Evolutionary conservation across 805 yeast genomes (phyloP).

Genomic region (Ogataea kodamae): DNA sequence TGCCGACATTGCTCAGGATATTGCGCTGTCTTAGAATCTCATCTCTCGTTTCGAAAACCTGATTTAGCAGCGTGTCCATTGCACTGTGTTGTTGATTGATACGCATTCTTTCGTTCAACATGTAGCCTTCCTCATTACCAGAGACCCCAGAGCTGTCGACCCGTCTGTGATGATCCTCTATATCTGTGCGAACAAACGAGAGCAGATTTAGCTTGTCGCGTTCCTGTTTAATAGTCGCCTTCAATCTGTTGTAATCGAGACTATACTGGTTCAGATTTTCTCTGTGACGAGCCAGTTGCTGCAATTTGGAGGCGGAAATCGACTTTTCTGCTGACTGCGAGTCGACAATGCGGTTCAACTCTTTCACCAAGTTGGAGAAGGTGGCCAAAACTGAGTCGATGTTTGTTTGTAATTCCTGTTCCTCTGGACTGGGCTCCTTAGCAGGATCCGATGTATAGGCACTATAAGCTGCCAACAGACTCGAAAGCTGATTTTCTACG

Average conservation of each 20-base stretch:
- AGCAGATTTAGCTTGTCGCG: constrained; percentile 73
- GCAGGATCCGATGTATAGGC: constrained; percentile 51
- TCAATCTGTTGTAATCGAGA: constrained; percentile 56
- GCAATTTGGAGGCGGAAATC: constrained; percentile 68
- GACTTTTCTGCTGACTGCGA: constrained; percentile 33
- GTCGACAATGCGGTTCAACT: constrained; percentile 53
- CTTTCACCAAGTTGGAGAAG: constrained; percentile 49
- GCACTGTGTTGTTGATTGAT: constrained; percentile 69
- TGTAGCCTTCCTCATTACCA: constrained; percentile 42
- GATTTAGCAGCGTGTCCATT: constrained; percentile 76
- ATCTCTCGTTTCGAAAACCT: constrained; percentile 87
- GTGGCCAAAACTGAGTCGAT: constrained; percentile 51
- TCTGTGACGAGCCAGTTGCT: constrained; percentile 78
- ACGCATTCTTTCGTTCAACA: constrained; percentile 70
- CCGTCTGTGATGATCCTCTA: constrained; percentile 57
- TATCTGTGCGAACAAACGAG: constrained; percentile 74
- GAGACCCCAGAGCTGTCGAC: constrained; percentile 26
- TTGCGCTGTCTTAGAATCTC: constrained; percentile 73
- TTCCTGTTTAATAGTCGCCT: constrained; percentile 48
- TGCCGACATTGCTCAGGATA: constrained; percentile 58
- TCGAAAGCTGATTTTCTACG: constrained; percentile 66
- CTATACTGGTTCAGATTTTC: constrained; percentile 72
- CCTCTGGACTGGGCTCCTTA: constrained; percentile 46
- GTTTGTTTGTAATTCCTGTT: constrained; percentile 40
- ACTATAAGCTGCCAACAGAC: constrained; percentile 50